Evolutionary conservation across 1,284 basidiomycete genomes (phyloP), one percentile per base, ranked within the genome.

Genomic region (Cryptococcus hybrid): DNA sequence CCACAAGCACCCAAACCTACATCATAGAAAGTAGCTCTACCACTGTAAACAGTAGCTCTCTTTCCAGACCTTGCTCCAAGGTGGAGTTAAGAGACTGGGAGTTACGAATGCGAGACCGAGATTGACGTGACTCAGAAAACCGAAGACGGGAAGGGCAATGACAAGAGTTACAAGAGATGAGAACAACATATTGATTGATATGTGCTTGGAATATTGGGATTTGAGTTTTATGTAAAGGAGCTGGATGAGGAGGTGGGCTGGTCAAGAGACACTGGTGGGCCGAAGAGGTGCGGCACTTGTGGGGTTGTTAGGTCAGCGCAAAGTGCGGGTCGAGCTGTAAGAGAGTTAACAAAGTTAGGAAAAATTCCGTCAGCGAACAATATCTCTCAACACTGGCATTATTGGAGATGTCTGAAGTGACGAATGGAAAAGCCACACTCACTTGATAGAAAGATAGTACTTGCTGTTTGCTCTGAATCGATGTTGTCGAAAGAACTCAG

Each of bases 1-100:
- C 73, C 76, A 59, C 71, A 73, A 47, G 70, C 70, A 47, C 74
- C 74, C 39, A 73, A 61, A 44, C 73, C 75, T 53, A 71, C 69
- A 48, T 64, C 66, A 64, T 73, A 78, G 66, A 64, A 77, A 40
- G 75, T 78, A 3, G 68, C 69, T 52, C 64, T 58, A 36, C 71
- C 71, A 44, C 45, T 52, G 58, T 60, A 70, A 30, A 30, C 34
- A 30, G 46, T 35, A 15, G 12, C 13, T 36, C 37, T 51, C 49
- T 51, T 51, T 38, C 36, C 3, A 51, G 49, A 34, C 15, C 37
- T 15, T 51, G 30, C 49, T 51, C 39, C 8, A 34, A 38, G 39
- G 49, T n/a, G 18, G 13, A 39, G 39, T 39, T 9, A 15, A 30
- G 46, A 18, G 18, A 18, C 18, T 18, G 18, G 18, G 18, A 18